These are phyloP conservation scores for Diaporthe australafricana DNA, from an alignment of 2,329 filamentous ascomycete genomes.

Conservation along the genomic window DNA sequence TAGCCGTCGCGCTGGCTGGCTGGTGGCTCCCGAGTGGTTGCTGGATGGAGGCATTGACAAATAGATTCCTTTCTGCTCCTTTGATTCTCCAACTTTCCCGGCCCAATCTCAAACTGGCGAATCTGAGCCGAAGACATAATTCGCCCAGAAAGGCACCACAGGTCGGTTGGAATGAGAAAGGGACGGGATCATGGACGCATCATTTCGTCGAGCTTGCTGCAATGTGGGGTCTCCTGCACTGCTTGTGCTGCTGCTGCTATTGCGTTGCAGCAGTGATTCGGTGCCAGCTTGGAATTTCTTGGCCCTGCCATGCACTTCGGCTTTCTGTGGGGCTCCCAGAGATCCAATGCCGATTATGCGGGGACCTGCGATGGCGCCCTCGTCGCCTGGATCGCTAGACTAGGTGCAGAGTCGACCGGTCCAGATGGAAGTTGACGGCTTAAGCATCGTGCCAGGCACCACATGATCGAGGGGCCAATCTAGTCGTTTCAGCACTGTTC, in stretches of 20 bases:
- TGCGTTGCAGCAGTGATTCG: slow-evolving; percentile 24
- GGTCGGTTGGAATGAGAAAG: not conserved
- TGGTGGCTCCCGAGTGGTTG: not conserved
- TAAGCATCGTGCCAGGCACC: slow-evolving; percentile 23
- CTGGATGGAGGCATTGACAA: slow-evolving; percentile 28
- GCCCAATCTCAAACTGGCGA: slow-evolving; percentile 26
- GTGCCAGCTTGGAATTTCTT: not conserved
- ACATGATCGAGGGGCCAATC: slow-evolving; percentile 11
- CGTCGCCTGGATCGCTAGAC: slow-evolving; percentile 16
- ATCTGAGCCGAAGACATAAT: not conserved
- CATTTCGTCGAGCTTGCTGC: slow-evolving; percentile 2
- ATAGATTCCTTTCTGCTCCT: slow-evolving; percentile 20
- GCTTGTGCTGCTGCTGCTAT: not conserved
- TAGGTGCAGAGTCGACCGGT: slow-evolving; percentile 29
- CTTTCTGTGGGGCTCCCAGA: slow-evolving; percentile 34
- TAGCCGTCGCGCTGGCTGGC: slow-evolving; percentile 31
- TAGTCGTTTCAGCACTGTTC: slow-evolving; percentile 3
- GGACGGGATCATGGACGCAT: slow-evolving; percentile 3
- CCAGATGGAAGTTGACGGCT: slow-evolving; percentile 31
- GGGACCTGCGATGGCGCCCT: slow-evolving; percentile 26
- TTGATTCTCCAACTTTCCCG: slow-evolving; percentile 15
- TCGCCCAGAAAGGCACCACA: not conserved
- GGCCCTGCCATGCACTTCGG: slow-evolving; percentile 31
- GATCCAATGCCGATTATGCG: slow-evolving; percentile 31
- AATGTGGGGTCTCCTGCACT: slow-evolving; percentile 21